Evolutionary conservation across 768 basidiomycete genomes (phyloP).

Genomic region (Artomyces pyxidatus): DNA sequence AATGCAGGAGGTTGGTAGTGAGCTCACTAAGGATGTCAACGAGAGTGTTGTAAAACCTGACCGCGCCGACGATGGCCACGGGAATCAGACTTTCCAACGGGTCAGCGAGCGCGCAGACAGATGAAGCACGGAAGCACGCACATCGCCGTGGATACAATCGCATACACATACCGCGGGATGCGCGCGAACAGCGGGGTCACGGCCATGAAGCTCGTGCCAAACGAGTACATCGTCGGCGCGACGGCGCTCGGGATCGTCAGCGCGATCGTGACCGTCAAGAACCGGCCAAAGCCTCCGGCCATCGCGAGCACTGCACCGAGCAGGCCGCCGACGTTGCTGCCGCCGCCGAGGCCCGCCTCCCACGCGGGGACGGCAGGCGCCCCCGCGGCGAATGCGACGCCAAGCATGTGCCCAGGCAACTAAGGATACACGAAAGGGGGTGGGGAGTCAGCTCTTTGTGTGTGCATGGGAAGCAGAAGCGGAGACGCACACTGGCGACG

Average conservation of each 20-base stretch:
- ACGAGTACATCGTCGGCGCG: conserved; percentile 53
- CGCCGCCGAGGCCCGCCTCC: conserved; percentile 32
- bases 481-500: conserved; percentile 29
- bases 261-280: conserved; percentile 42
- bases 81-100: conserved; percentile 31
- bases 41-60: conserved; percentile 36
- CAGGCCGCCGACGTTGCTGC: conserved; percentile 35
- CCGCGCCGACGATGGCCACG: conserved; percentile 39
- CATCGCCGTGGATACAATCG: conserved; percentile 38
- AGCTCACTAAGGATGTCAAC: conserved; percentile 32
- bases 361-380: conserved; percentile 31
- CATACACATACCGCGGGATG: conserved; percentile 40
- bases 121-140: conserved; percentile 17
- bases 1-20: neutral
- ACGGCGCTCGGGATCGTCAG: conserved; percentile 47
- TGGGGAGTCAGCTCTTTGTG: neutral
- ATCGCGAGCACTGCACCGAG: conserved; percentile 31
- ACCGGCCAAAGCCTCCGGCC: conserved; percentile 36
- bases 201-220: conserved; percentile 38
- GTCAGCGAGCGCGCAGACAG: neutral
- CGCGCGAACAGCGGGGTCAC: conserved; percentile 24
- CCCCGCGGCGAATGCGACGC: conserved; percentile 38
- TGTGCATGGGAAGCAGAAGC: neutral
- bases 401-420: conserved; percentile 34
- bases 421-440: too few relatives aligned